Percentiles rank a stretch among this genome's conserved stretches.
phyloP scores from a whole-genome alignment of 176 grass and related monocot genomes.

The Oryza brachyantha region DNA sequence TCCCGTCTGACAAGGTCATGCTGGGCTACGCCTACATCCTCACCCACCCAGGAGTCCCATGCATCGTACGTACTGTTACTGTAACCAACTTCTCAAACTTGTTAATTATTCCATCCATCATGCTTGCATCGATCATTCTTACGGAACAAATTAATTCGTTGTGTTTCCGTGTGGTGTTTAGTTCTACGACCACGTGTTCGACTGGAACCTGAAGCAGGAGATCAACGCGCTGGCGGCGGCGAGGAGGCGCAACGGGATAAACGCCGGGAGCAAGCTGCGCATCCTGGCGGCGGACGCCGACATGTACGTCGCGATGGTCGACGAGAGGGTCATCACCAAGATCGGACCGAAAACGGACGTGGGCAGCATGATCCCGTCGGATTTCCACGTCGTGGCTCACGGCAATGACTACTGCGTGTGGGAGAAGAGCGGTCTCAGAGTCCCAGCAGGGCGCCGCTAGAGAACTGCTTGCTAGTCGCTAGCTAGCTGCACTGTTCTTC shows the following conservation, averaged over 20 bases:
- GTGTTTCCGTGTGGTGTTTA: not conserved
- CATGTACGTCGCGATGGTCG: constrained; percentile 44
- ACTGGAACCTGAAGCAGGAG: constrained; percentile 49
- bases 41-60: constrained; percentile 57
- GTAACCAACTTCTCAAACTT: too few species aligned
- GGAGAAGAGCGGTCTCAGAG: constrained; percentile 33
- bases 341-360: constrained; percentile 30
- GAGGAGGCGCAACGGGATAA: constrained; percentile 37
- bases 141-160: not conserved
- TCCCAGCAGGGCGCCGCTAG: constrained; percentile 10
- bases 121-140: not conserved
- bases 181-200: constrained; percentile 66
- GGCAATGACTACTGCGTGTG: constrained; percentile 45
- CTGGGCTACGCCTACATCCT: constrained; percentile 85
- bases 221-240: constrained; percentile 36
- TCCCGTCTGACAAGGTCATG: constrained; percentile 74
- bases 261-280: constrained; percentile 38
- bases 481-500: not conserved
- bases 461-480: too few species aligned
- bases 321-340: constrained; percentile 34
- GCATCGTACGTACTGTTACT: constrained; percentile 65
- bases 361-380: constrained; percentile 33
- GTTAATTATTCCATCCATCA: not conserved
- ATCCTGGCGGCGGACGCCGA: constrained; percentile 40
- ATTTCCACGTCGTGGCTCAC: constrained; percentile 29